Evolutionary conservation across 148 eudicot species (phyloP), one percentile per base, ranked within the genome.

Genomic region (Spergularia marina): DNA sequence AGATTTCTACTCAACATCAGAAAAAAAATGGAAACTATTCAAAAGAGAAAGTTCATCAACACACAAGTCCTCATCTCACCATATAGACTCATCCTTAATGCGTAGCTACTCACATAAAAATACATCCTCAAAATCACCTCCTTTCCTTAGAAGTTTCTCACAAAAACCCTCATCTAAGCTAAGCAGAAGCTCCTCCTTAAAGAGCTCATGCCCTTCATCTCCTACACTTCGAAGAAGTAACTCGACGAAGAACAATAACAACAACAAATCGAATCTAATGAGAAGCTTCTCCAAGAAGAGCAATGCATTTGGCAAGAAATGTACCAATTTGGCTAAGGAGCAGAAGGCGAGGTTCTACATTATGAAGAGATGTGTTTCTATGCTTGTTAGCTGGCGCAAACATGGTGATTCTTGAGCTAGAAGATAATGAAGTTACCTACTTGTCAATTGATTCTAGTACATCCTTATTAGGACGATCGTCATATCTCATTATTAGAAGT

Each of bases 341-440:
- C 97, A 91, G 72, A 86, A 87, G 73, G 96, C 98, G 2, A 83
- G 87, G 51, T 89, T 94, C 61, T 94, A 94, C 85, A 94, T 94
- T 57, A 89, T 94, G 84, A 91, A 91, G 86, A 80, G 98, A 14
- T 94, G 98, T 80, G 91, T 94, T 62, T 74, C 88, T 10, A 94
- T 94, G 97, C 91, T 94, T 47, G 91, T 94, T 58, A 77, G 87
- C 51, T 91, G 97, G 96, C 83, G 87, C 17, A 93, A 91, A 70
- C 71, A 93, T 49, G 77, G 90, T 7, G 96, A 95, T 77, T 89
- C 93, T 62, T 86, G 83, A 85, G 17, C 7, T 12, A 20, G 2
- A 2, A 16, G 1, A 30, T 30, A 0, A 30, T 30, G 2, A 0
- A 30, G 36, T 2, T 30, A 30, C 36, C 36, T 30, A 30, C 36